phyloP scores from a whole-genome alignment of 345 rosid species.

The Eucalyptus sp. region DNA sequence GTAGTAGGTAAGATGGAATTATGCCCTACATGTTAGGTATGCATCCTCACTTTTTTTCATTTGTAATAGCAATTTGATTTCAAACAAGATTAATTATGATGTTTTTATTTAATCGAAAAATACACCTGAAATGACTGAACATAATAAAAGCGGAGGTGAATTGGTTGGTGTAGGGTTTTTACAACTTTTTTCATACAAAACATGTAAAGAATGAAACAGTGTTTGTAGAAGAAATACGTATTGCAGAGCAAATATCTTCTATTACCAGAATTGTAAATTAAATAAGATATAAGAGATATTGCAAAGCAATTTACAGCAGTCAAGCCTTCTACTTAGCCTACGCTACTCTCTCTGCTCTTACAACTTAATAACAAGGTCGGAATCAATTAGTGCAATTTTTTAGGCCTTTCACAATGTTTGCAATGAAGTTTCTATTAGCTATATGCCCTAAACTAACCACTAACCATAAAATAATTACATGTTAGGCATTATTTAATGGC shows the following conservation, averaged over 20 bases:
- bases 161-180: not conserved
- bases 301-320: not conserved
- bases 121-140: not conserved
- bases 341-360: not conserved
- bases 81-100: not conserved
- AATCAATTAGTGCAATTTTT: not conserved
- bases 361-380: not conserved
- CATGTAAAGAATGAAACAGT: not conserved
- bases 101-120: not conserved
- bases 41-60: not conserved
- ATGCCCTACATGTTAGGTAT: not conserved
- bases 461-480: too few relatives aligned
- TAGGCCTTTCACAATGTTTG: not conserved
- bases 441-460: too few relatives aligned
- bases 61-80: not conserved
- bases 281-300: not conserved
- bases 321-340: not conserved
- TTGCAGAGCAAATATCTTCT: not conserved
- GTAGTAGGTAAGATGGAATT: not conserved
- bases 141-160: not conserved
- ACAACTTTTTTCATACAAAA: not conserved
- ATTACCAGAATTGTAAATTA: not conserved
- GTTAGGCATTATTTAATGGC: too few relatives aligned
- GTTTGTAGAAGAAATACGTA: not conserved
- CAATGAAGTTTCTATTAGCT: not conserved